Evolutionary conservation across 2,329 filamentous ascomycete species (phyloP).

Genomic region (Leptographium radiaticola): DNA sequence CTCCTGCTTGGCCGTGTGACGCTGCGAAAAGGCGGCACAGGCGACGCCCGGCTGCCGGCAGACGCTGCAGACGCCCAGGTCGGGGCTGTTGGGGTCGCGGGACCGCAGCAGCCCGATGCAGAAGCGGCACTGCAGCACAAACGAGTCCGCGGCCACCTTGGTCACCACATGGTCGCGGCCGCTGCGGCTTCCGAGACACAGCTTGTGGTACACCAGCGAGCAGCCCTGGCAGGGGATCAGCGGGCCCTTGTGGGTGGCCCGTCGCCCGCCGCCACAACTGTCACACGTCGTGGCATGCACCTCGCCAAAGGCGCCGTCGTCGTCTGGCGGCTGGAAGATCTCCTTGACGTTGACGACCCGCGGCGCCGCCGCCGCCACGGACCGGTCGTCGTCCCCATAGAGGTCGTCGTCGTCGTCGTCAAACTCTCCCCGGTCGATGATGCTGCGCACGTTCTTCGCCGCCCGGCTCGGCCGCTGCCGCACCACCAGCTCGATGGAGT

Average conservation of each 20-base stretch:
- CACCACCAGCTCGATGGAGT: slow-evolving; percentile 37
- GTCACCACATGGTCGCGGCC: slow-evolving; percentile 78
- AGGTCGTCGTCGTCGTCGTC: slow-evolving; percentile 40
- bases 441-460: slow-evolving; percentile 25
- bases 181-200: slow-evolving; percentile 63
- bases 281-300: slow-evolving; percentile 62
- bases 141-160: slow-evolving; percentile 63
- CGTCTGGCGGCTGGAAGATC: slow-evolving; percentile 49
- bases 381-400: slow-evolving; percentile 27
- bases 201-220: slow-evolving; percentile 68
- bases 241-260: slow-evolving; percentile 46
- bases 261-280: slow-evolving; percentile 47
- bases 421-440: slow-evolving; percentile 27
- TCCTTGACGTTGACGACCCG: slow-evolving; percentile 59
- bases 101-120: slow-evolving; percentile 59
- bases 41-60: slow-evolving; percentile 55
- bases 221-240: slow-evolving; percentile 89
- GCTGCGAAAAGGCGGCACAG: slow-evolving; percentile 62
- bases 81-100: slow-evolving; percentile 58
- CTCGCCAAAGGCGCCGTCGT: slow-evolving; percentile 46
- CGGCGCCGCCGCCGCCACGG: slow-evolving; percentile 23
- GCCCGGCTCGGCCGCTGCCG: slow-evolving; percentile 30
- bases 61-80: slow-evolving; percentile 55
- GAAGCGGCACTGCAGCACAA: slow-evolving; percentile 79
- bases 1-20: slow-evolving; percentile 65